Evolutionary conservation across 169 alveolate genomes (phyloP), one percentile per base, ranked within the genome.

Genomic region (Prorocentrum cordatum): DNA sequence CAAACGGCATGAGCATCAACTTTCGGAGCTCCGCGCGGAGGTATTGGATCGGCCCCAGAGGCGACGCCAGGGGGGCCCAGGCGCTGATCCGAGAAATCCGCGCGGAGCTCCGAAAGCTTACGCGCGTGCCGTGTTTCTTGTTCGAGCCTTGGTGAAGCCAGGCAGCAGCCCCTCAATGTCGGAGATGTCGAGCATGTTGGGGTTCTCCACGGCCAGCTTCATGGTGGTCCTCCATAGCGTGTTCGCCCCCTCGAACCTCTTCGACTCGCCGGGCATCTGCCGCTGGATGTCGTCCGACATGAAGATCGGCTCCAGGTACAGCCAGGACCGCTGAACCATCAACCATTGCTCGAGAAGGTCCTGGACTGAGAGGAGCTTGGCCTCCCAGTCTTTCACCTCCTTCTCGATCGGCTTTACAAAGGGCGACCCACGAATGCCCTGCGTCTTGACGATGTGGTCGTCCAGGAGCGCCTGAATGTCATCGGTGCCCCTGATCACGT

Each of bases 281-380:
- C 95, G 95, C 91, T 94, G 95, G 72, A 96, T 96, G 88, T 96
- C 98, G 61, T 94, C 97, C 2, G 97, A 94, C 50, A 96, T 93
- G 87, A 96, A 96, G 77, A 96, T 95, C 9, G 98, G 98, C 91
- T 96, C 97, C 73, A 96, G 92, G 92, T 95, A 95, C 94, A 95
- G 95, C 97, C 97, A 96, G 93, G 91, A 82, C 91, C 91, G 61
- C 54, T 82, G 91, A 10, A 61, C 77, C 91, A 82, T 82, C 54
- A 82, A 70, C 91, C 91, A 82, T 39, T 82, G 91, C 47, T 82
- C 91, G 67, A 82, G 91, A 68, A 82, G 42, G 39, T 82, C 91
- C 91, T 80, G 67, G 27, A 82, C 64, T 50, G 33, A 70, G 1
- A 59, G 29, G 42, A 82, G 68, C 80, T 82, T 82, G 26, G 62